These are phyloP conservation scores for Solanum okadae DNA, from an alignment of 257 asterid species.

Conservation along the genomic window DNA sequence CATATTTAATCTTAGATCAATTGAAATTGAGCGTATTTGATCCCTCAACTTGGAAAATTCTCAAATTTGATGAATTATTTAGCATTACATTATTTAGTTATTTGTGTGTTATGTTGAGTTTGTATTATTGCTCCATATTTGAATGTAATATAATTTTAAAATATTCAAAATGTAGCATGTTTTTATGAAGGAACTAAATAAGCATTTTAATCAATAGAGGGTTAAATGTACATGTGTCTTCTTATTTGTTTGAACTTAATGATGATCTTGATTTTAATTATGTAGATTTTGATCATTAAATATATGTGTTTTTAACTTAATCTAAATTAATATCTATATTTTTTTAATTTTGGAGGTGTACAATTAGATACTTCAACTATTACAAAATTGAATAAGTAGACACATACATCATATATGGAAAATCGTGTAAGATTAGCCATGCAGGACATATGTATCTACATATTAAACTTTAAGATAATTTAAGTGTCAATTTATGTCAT, in stretches of 20 bases:
- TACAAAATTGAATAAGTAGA: neutral
- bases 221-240: no score
- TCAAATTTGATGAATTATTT: neutral
- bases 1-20: neutral
- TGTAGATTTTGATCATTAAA: no score
- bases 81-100: neutral
- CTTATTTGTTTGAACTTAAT: no score
- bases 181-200: neutral
- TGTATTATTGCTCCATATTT: neutral
- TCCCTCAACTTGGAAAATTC: neutral
- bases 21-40: neutral
- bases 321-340: no score
- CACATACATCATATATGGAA: no score
- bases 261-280: neutral
- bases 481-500: neutral
- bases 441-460: neutral
- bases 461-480: neutral
- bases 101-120: neutral
- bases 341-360: no score
- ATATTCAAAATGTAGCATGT: neutral
- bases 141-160: neutral
- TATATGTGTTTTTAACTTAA: no score
- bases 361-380: neutral
- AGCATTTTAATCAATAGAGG: neutral
- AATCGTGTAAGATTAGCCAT: neutral